A percentile compares a stretch with the other conserved stretches of the same genome.
These are phyloP conservation scores for Saccharomycopsis sp. DNA, from an alignment of 805 yeast genomes.

Conservation along the genomic window DNA sequence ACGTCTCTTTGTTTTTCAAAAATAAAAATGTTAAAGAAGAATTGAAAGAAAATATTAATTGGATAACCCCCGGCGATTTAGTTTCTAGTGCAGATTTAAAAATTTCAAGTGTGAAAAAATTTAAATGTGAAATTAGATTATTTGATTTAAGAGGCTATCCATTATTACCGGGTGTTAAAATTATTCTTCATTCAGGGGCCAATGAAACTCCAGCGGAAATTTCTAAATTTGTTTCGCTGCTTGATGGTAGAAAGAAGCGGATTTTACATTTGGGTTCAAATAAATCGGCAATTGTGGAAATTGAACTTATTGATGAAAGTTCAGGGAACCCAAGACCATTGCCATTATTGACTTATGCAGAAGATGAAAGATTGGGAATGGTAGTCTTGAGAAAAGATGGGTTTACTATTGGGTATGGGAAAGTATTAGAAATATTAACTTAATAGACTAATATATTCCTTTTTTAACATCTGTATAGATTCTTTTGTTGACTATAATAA, in stretches of 20 bases:
- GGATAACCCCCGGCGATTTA: constrained; percentile 62
- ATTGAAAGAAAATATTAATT: constrained; percentile 31
- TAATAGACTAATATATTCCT: background rate
- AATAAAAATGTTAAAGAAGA: constrained; percentile 18
- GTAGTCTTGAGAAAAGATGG: constrained; percentile 68
- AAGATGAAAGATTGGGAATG: constrained; percentile 51
- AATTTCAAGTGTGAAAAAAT: constrained; percentile 40
- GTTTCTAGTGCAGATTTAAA: constrained; percentile 42
- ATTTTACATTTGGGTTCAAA: constrained; percentile 51
- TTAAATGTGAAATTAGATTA: constrained; percentile 49
- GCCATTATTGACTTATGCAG: constrained; percentile 45
- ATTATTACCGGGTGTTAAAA: constrained; percentile 69
- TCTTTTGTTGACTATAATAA: too few species aligned
- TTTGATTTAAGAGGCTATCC: constrained; percentile 68
- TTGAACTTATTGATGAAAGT: constrained; percentile 39
- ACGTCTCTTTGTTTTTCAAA: constrained; percentile 19
- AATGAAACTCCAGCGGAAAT: constrained; percentile 65
- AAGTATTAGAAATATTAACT: constrained; percentile 25
- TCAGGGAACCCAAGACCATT: constrained; percentile 29
- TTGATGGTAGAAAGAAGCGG: constrained; percentile 37
- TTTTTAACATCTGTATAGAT: background rate
- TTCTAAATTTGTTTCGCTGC: constrained; percentile 35
- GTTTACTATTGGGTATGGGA: constrained; percentile 60
- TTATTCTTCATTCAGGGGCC: constrained; percentile 72
- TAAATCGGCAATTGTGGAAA: constrained; percentile 50